Evolutionary conservation across 306 rosid species (phyloP), one percentile per base, ranked within the genome.

Genomic region (Fragaria ananassa): DNA sequence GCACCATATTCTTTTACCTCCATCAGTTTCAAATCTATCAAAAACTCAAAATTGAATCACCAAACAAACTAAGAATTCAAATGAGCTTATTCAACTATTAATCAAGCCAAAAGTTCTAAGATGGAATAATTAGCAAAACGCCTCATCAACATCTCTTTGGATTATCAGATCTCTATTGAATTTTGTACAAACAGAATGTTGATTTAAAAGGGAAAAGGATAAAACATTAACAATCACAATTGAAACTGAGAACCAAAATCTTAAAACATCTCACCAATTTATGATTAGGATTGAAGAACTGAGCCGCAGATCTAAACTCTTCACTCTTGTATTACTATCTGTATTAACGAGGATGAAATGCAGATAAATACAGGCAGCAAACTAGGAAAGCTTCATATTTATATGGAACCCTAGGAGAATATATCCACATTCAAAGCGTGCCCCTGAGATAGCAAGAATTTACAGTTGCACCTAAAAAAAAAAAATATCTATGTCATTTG

Each of bases 191-290:
- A 53, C n/a, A 29, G 54, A 51, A 50, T 44, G 54, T 42, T 66
- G 23, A 10, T n/a, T 10, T 3, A 23, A 5, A 2, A 53, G 0
- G 25, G 10, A 70, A 46, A 51, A 34, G 12, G 13, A 6, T 3
- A 49, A 15, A 14, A 58, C 37, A 25, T 21, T 11, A 15, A 25
- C 34, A 25, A 58, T 58, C 61, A 46, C 62, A 50, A 49, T 4
- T 23, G 17, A 4, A n/a, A 35, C 17, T 71, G 15, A 50, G 21
- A 56, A 23, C 50, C 49, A 72, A 72, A 46, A 44, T 56, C 49
- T 72, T 21, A 25, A 13, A 54, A 11, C 21, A 18, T 72, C 76
- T 56, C 76, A 72, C 76, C 76, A 56, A 71, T 58, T 10, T 54
- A 54, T 72, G 39, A 56, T 23, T 13, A 9, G 50, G 49, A 39